Evolutionary conservation across 768 basidiomycete genomes (phyloP).

Genomic region (Russula compacta): DNA sequence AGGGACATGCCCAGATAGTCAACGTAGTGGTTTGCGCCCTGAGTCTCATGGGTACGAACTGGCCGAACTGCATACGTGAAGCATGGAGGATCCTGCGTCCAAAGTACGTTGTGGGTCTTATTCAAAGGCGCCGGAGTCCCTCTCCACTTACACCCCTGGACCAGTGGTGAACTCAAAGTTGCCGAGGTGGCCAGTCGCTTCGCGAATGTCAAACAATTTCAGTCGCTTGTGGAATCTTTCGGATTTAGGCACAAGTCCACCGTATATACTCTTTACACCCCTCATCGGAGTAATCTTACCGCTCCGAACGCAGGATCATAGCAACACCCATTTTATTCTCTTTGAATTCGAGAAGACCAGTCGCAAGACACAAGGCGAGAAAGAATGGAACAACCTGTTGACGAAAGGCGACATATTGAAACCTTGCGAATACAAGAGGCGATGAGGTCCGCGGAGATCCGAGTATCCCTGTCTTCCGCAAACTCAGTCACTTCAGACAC

Average conservation of each 20-base stretch:
- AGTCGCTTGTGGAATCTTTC: constrained; percentile 48
- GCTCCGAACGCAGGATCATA: constrained; percentile 48
- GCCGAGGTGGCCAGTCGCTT: constrained; percentile 89
- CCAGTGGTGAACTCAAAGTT: constrained; percentile 72
- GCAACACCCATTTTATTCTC: constrained; percentile 77
- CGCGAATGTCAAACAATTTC: constrained; percentile 55
- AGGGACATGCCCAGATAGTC: constrained; percentile 65
- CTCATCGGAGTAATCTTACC: background rate
- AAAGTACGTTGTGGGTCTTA: constrained; percentile 44
- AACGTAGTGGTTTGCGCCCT: constrained; percentile 91
- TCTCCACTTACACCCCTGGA: background rate
- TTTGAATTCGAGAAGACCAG: constrained; percentile 69
- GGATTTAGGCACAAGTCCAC: constrained; percentile 69
- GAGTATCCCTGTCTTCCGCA: background rate
- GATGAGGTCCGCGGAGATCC: constrained; percentile 34
- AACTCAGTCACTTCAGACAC: background rate
- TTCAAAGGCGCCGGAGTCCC: background rate
- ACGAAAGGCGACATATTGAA: constrained; percentile 54
- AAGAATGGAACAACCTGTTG: constrained; percentile 52
- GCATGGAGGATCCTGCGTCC: constrained; percentile 79
- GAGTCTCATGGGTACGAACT: constrained; percentile 95
- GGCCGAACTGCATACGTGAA: constrained; percentile 85
- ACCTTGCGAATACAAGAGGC: constrained; percentile 88
- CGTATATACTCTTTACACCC: constrained; percentile 32
- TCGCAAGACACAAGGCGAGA: constrained; percentile 37